Percentiles rank a stretch among this genome's conserved stretches.
These are phyloP conservation scores for Ceratocystis eucalypticola DNA, from an alignment of 2,329 filamentous ascomycete genomes.

Conservation along the genomic window DNA sequence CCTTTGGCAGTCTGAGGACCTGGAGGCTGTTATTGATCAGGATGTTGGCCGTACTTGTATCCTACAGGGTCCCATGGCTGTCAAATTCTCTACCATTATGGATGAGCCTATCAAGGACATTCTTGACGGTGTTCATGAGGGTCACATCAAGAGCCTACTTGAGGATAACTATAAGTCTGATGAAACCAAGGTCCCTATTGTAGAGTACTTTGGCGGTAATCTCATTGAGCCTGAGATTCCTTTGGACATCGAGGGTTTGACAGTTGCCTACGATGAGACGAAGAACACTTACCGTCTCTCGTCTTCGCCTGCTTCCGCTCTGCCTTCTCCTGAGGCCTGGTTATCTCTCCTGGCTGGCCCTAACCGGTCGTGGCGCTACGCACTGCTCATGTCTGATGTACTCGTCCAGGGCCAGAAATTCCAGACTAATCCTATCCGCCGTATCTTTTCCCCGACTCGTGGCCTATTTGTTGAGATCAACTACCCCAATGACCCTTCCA, in stretches of 20 bases:
- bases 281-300: constrained; percentile 80
- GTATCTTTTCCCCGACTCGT: constrained; percentile 73
- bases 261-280: constrained; percentile 59
- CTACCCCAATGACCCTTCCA: constrained; percentile 65
- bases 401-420: constrained; percentile 93
- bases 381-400: constrained; percentile 84
- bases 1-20: constrained; percentile 95
- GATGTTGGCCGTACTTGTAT: constrained; percentile 95
- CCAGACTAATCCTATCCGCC: constrained; percentile 88
- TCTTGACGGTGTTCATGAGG: constrained; percentile 75
- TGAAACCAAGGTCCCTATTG: constrained; percentile 59
- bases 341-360: constrained; percentile 74
- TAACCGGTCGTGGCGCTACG: constrained; percentile 83
- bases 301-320: constrained; percentile 53
- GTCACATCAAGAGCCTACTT: constrained; percentile 69
- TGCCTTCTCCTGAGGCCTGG: constrained; percentile 76
- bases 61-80: constrained; percentile 85
- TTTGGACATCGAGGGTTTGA: constrained; percentile 72
- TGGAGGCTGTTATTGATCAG: constrained; percentile 88
- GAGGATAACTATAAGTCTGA: constrained; percentile 68
- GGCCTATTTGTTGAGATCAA: constrained; percentile 83
- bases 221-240: constrained; percentile 59
- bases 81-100: constrained; percentile 73
- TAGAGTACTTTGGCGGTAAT: constrained; percentile 94
- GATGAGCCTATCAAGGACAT: constrained; percentile 95